Percentiles rank a stretch among this genome's conserved stretches.
These are phyloP conservation scores for Nicotiana knightiana DNA, from an alignment of 257 asterid species.

Conservation along the genomic window DNA sequence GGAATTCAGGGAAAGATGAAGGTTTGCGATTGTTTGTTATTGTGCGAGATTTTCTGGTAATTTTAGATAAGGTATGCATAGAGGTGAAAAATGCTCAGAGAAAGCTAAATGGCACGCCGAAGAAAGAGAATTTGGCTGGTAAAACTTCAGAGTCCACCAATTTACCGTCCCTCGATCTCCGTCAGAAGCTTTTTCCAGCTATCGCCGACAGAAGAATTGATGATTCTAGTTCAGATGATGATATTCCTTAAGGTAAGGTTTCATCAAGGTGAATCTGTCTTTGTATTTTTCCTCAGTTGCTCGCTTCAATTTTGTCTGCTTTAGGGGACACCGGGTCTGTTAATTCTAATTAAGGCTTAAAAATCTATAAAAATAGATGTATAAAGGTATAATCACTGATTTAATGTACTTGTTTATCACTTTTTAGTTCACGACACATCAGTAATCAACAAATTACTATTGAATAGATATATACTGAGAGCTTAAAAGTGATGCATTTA, in stretches of 20 bases:
- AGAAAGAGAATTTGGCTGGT: conserved; percentile 26
- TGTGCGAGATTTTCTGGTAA: conserved; percentile 67
- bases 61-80: conserved; percentile 68
- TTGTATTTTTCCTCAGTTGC: background rate
- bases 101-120: conserved; percentile 13
- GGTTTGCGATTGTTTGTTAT: conserved; percentile 67
- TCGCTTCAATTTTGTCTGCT: background rate
- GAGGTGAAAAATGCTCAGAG: conserved; percentile 51
- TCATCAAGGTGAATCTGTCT: background rate
- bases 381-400: background rate
- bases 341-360: too few relatives aligned
- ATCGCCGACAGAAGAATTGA: conserved; percentile 52
- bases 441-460: background rate
- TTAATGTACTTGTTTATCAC: too few relatives aligned
- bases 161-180: conserved; percentile 28
- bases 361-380: too few relatives aligned
- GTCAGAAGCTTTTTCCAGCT: conserved; percentile 50
- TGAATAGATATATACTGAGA: background rate
- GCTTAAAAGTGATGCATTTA: background rate
- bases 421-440: background rate
- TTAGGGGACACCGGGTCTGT: too few relatives aligned
- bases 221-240: conserved; percentile 69
- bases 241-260: conserved; percentile 8
- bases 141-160: conserved; percentile 23
- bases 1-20: conserved; percentile 78